Percentiles rank a stretch among this genome's conserved stretches.
Conservation (phyloP, 306 rosid species). For the Lagenaria siceraria region DNA sequence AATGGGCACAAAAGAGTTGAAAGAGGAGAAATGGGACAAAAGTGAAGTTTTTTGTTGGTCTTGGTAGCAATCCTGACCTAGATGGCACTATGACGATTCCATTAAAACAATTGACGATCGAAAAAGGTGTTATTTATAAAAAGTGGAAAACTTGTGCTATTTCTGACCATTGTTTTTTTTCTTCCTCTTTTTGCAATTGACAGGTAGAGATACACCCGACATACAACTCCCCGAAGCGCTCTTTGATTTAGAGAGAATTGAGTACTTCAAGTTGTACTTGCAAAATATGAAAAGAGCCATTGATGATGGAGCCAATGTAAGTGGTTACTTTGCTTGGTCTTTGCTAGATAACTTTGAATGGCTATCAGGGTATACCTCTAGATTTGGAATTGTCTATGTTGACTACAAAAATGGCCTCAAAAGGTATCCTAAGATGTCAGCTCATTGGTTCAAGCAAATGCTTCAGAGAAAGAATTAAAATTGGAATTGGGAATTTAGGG, state of each 20-base stretch:
- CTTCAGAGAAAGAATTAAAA: slow-evolving; percentile 24
- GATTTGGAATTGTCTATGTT: slow-evolving; percentile 85
- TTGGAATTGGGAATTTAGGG: not conserved
- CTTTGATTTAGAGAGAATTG: slow-evolving; percentile 60
- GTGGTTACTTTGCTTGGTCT: slow-evolving; percentile 88
- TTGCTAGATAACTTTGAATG: slow-evolving; percentile 89
- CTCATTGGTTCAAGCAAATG: slow-evolving; percentile 71
- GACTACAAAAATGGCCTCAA: slow-evolving; percentile 53
- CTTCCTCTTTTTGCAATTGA: not conserved
- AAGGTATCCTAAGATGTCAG: slow-evolving; percentile 81
- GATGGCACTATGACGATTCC: too few relatives aligned
- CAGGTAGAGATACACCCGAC: slow-evolving; percentile 80
- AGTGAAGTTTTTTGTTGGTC: too few relatives aligned
- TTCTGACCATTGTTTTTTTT: not conserved
- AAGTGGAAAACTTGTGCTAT: too few relatives aligned
- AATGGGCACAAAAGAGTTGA: too few relatives aligned
- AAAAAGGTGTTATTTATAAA: too few relatives aligned
- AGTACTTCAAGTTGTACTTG: slow-evolving; percentile 48
- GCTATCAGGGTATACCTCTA: slow-evolving; percentile 73
- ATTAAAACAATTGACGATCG: too few relatives aligned
- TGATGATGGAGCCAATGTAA: slow-evolving; percentile 65
- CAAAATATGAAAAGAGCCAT: slow-evolving; percentile 55
- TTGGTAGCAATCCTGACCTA: too few relatives aligned
- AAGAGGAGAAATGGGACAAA: too few relatives aligned
- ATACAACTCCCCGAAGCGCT: slow-evolving; percentile 36